These are phyloP conservation scores for Diaporthe caulivora DNA, from an alignment of 2,329 filamentous ascomycete species.

Conservation along the genomic window DNA sequence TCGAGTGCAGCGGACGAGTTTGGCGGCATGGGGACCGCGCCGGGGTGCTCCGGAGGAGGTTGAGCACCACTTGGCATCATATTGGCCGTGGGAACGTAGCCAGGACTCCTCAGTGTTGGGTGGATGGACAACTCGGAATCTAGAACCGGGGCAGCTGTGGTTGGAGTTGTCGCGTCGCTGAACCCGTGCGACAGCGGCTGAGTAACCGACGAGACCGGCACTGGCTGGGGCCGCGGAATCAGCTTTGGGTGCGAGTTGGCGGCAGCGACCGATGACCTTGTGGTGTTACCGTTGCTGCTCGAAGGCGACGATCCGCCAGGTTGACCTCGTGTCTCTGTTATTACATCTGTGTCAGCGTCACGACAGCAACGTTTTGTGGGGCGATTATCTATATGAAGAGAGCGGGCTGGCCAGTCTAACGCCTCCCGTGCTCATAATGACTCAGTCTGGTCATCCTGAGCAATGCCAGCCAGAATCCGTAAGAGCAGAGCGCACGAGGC, in stretches of 20 bases:
- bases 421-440: conserved; percentile 21
- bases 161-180: conserved; percentile 52
- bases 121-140: conserved; percentile 62
- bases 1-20: conserved; percentile 42
- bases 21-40: conserved; percentile 49
- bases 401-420: conserved; percentile 2
- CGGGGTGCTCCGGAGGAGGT: conserved; percentile 43
- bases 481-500: background rate
- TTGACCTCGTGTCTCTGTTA: conserved; percentile 38
- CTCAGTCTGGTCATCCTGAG: conserved; percentile 1
- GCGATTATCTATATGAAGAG: conserved; percentile 5
- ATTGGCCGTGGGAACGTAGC: conserved; percentile 46
- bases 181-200: conserved; percentile 57
- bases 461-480: background rate
- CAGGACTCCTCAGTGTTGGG: conserved; percentile 57
- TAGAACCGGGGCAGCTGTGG: conserved; percentile 50
- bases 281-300: conserved; percentile 27
- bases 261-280: conserved; percentile 32
- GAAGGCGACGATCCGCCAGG: conserved; percentile 28
- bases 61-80: conserved; percentile 50
- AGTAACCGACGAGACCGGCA: conserved; percentile 37
- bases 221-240: conserved; percentile 35
- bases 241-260: conserved; percentile 36
- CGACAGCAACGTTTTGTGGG: conserved; percentile 4
- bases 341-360: conserved; percentile 30